These are phyloP conservation scores for Sporothrix curviconia DNA, from an alignment of 2,329 filamentous ascomycete genomes.

Conservation along the genomic window DNA sequence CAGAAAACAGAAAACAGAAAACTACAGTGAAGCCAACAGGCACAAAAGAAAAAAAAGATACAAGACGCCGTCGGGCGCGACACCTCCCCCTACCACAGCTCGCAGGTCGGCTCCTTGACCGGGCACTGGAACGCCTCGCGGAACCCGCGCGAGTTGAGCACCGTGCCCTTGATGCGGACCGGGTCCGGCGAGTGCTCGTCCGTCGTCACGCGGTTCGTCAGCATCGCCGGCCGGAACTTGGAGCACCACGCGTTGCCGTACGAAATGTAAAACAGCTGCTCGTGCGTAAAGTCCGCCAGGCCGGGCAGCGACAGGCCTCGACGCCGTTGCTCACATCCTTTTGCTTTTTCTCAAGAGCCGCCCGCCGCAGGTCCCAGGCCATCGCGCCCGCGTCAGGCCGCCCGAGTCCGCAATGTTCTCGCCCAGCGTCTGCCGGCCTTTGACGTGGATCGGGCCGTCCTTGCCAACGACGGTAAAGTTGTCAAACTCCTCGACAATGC, in stretches of 20 bases:
- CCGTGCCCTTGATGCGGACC: slow-evolving; percentile 55
- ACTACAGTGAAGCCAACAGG: neutral
- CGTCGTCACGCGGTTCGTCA: slow-evolving; percentile 50
- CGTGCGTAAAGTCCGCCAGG: slow-evolving; percentile 53
- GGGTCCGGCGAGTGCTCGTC: slow-evolving; percentile 61
- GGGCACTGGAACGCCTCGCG: slow-evolving; percentile 61
- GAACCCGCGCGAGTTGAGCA: slow-evolving; percentile 62
- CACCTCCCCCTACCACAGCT: slow-evolving; percentile 51
- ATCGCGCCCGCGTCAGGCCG: slow-evolving; percentile 56
- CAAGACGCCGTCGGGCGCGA: neutral
- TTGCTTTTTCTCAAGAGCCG: slow-evolving; percentile 18
- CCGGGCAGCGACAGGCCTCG: slow-evolving; percentile 44
- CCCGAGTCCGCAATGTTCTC: slow-evolving; percentile 70
- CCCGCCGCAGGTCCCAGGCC: slow-evolving; percentile 56
- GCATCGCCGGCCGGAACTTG: slow-evolving; percentile 53
- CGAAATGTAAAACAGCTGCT: slow-evolving; percentile 63
- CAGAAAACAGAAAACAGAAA: neutral
- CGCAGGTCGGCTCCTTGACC: slow-evolving; percentile 58
- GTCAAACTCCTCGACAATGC: slow-evolving; percentile 62
- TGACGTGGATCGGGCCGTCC: slow-evolving; percentile 53
- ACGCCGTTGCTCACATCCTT: neutral
- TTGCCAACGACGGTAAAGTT: slow-evolving; percentile 53
- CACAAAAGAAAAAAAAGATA: neutral
- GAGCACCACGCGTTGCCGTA: slow-evolving; percentile 62
- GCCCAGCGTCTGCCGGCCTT: slow-evolving; percentile 56